Evolutionary conservation across 192 early-diverging fungal species (phyloP), one percentile per base, ranked within the genome.

Genomic region (Coemansia sp.): DNA sequence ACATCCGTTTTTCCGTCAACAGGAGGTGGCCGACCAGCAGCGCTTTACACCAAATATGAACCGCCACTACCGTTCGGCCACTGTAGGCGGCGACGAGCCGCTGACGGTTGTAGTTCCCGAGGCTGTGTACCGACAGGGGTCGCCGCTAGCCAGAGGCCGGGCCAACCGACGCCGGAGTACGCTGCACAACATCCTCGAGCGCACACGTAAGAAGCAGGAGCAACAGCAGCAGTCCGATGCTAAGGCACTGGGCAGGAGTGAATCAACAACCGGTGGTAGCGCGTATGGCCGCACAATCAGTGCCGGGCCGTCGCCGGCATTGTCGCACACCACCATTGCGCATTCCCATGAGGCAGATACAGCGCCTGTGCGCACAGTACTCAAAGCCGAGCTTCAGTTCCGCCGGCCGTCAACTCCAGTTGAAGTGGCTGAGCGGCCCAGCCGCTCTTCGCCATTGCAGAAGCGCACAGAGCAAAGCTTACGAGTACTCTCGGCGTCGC

Each of bases 31-130:
- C 70, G 64, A 74, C 63, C 81, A 83, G 66, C 81, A 78, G 68
- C 72, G 81, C 18, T 83, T 83, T 49, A 75, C 81, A 10, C 81
- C 80, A 8, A 75, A 68, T 20, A 83, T 83, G 81, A 83, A 83
- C 69, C 72, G 81, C 11, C 76, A 78, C 63, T 65, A 73, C 46
- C 81, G 81, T 60, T 75, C 81, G 29, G 70, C 73, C 5, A 78
- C 81, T 0, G 67, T 83, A 44, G 81, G 76, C 60, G 70, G 77
- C 57, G 74, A 79, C 50, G 75, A 33, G 62, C 36, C 16, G 52
- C 64, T n/a, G 41, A 63, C 74, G 39, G 71, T 60, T 33, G 81
- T 71, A 36, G 55, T 79, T 13, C 81, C 76, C 5, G 74, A 73
- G 29, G 66, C 40, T 0, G 73, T 62, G 12, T 84, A 68, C 46